Conservation (phyloP, 192 early-diverging fungal species). For the Bifiguratus adelaidae region DNA sequence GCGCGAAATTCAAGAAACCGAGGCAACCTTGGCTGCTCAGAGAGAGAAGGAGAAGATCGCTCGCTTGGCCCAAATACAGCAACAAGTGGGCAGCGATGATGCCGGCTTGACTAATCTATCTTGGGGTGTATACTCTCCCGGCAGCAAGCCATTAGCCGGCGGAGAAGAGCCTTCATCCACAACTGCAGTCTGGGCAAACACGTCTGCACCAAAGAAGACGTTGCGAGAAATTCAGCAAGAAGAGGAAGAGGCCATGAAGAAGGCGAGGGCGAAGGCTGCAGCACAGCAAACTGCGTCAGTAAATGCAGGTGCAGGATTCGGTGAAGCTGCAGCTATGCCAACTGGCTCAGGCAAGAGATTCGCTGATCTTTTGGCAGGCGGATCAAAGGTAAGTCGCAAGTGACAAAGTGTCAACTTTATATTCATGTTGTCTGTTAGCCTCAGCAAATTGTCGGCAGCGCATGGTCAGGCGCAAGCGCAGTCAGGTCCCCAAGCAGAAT, state of each 20-base stretch:
- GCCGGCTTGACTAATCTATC: conserved; percentile 7
- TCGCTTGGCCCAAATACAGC: conserved; percentile 7
- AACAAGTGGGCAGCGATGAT: neutral
- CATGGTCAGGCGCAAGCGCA: conserved; percentile 25
- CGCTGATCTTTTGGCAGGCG: too few species aligned
- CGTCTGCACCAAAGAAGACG: conserved; percentile 37
- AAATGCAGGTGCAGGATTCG: neutral
- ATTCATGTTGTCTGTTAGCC: too few species aligned
- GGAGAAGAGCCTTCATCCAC: conserved; percentile 8
- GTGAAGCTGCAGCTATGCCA: neutral
- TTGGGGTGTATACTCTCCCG: conserved; percentile 22
- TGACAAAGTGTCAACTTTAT: too few species aligned
- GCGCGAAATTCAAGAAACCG: conserved; percentile 53
- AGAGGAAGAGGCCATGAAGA: conserved; percentile 39
- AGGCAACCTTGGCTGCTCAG: too few species aligned
- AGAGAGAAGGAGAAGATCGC: conserved; percentile 25
- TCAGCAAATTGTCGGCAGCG: conserved; percentile 3
- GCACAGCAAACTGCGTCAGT: conserved; percentile 13
- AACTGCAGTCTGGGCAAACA: conserved; percentile 16
- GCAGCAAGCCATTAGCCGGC: too few species aligned
- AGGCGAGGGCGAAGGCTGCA: conserved; percentile 16
- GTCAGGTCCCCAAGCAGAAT: neutral
- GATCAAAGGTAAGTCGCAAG: too few species aligned
- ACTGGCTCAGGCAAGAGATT: neutral
- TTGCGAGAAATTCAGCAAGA: conserved; percentile 44